Conservation (phyloP, 805 yeast genomes). For the Monosporozyma yasuniensis region DNA sequence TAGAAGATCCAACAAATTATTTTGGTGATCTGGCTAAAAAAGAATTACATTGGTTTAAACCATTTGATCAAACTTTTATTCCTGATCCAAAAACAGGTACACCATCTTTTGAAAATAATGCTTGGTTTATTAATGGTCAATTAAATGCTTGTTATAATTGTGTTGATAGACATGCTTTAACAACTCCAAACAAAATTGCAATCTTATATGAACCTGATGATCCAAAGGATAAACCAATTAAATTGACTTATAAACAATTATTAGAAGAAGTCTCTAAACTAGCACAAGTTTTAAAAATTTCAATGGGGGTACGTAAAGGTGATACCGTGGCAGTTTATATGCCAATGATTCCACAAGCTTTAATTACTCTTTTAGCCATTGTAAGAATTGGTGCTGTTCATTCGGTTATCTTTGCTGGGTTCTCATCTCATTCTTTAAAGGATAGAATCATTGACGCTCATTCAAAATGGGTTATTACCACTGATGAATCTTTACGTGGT, state of each 20-base stretch:
- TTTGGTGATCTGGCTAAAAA: constrained; percentile 71
- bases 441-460: constrained; percentile 68
- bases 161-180: constrained; percentile 73
- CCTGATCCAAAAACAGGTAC: constrained; percentile 31
- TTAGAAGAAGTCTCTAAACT: constrained; percentile 60
- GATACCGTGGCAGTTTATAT: constrained; percentile 80
- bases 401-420: constrained; percentile 81
- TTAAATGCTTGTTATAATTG: constrained; percentile 73
- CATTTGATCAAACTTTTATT: constrained; percentile 46
- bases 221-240: constrained; percentile 39
- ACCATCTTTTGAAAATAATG: constrained; percentile 40
- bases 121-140: constrained; percentile 77
- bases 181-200: constrained; percentile 64
- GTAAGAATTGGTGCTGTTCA: constrained; percentile 77
- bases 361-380: constrained; percentile 67
- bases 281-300: constrained; percentile 54
- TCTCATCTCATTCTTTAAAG: constrained; percentile 59
- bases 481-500: constrained; percentile 79
- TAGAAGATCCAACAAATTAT: constrained; percentile 69
- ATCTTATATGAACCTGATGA: constrained; percentile 77
- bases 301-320: constrained; percentile 65
- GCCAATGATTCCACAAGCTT: constrained; percentile 81
- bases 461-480: constrained; percentile 64
- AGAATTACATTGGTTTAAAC: constrained; percentile 70
- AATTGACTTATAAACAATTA: constrained; percentile 61